Base-by-base conservation (phyloP, 2,329 filamentous ascomycete genomes). In the Dactylellina sp. region DNA sequence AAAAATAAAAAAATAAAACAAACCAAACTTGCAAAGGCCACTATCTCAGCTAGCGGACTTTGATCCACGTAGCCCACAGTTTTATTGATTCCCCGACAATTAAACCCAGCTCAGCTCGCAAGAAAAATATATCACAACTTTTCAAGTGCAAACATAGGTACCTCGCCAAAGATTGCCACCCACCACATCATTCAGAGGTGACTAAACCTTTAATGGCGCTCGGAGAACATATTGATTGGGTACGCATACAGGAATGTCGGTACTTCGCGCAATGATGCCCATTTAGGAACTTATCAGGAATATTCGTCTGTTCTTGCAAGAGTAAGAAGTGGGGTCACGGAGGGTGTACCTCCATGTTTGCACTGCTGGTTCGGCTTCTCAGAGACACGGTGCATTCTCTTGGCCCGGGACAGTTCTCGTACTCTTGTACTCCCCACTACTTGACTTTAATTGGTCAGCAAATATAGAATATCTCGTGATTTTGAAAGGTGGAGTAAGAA, bases 381-480 rank as follows among this genome's bases (percentile, higher is more conserved):
- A n/a, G n/a, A n/a, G n/a, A n/a, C n/a, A n/a, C n/a, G n/a, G n/a
- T n/a, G n/a, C n/a, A n/a, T n/a, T n/a, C 28, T 32, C 28, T 32
- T 20, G 39, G 16, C 14, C 44, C 42, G 42, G 63, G 53, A 47
- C 35, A 20, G 46, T n/a, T n/a, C n/a, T n/a, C n/a, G n/a, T n/a
- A n/a, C n/a, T n/a, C n/a, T n/a, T 11, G 37, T 5, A 32, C 2
- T 16, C 11, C 7, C 20, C 22, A 52, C 53, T 22, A 7, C n/a
- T 37, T 42, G 7, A 14, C n/a, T 49, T 24, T 50, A 16, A 72
- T 72, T 72, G 68, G 68, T 44, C 16, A 52, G 50, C 50, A 74
- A 66, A 74, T 74, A 49, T 74, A 74, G 70, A 72, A 50, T 52
- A 55, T 61, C 60, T 66, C 42, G 61, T 66, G 61, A 62, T 62